Evolutionary conservation across 2,329 filamentous ascomycete species (phyloP).

Genomic region (Talaromyces albobiverticillius): DNA sequence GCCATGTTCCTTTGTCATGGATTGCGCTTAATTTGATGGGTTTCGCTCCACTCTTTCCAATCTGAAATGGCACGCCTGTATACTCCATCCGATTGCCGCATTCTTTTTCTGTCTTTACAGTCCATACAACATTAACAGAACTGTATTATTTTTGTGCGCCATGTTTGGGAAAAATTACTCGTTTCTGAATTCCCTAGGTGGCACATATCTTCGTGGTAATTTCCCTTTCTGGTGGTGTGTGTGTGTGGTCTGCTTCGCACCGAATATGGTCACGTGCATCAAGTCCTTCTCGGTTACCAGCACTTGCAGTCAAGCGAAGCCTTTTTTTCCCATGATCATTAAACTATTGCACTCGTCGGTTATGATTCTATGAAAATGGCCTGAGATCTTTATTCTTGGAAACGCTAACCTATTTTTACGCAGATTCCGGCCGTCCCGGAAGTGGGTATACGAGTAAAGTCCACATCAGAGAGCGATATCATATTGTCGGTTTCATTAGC

Average conservation of each 20-base stretch:
- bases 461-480: constrained; percentile 87
- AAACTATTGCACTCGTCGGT: background rate
- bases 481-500: constrained; percentile 96
- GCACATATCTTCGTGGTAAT: constrained; percentile 43
- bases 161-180: constrained; percentile 42
- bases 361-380: constrained; percentile 15
- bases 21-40: constrained; percentile 6
- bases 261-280: constrained; percentile 4
- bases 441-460: constrained; percentile 67
- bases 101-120: constrained; percentile 3
- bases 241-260: background rate
- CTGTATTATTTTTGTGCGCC: constrained; percentile 19
- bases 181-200: constrained; percentile 33
- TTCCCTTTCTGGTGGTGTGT: constrained; percentile 19
- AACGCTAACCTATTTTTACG: constrained; percentile 23
- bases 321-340: background rate
- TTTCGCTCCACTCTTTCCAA: constrained; percentile 8
- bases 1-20: constrained; percentile 1
- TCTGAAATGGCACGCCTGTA: constrained; percentile 13
- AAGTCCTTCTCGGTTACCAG: background rate
- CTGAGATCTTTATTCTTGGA: constrained; percentile 12
- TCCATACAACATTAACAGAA: background rate
- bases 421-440: constrained; percentile 42
- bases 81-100: constrained; percentile 7
- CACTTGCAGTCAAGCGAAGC: background rate